Evolutionary conservation across 805 yeast genomes (phyloP).

Genomic region (Ogataea naganishii): DNA sequence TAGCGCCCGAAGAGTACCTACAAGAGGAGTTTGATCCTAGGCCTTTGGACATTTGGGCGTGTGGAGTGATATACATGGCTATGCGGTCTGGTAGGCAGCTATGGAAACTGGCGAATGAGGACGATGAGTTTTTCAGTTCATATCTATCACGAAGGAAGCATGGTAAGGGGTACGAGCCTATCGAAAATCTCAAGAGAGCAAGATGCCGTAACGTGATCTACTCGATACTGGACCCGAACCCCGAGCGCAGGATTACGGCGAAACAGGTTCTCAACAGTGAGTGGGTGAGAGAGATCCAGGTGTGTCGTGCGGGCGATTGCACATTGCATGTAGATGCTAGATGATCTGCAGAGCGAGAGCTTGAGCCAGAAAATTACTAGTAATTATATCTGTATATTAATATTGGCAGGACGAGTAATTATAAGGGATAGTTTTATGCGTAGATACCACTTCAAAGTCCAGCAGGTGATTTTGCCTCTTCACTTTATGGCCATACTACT

Average conservation of each 20-base stretch:
- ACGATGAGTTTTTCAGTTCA: slow-evolving; percentile 73
- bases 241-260: slow-evolving; percentile 79
- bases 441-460: too few relatives aligned
- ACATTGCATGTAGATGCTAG: too few relatives aligned
- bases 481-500: too few relatives aligned
- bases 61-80: slow-evolving; percentile 89
- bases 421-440: too few relatives aligned
- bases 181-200: slow-evolving; percentile 75
- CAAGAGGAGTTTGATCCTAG: slow-evolving; percentile 68
- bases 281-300: slow-evolving; percentile 87
- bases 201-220: slow-evolving; percentile 90
- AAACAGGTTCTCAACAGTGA: slow-evolving; percentile 84
- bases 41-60: slow-evolving; percentile 83
- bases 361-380: too few relatives aligned
- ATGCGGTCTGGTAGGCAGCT: slow-evolving; percentile 91
- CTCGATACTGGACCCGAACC: slow-evolving; percentile 87
- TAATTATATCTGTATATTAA: too few relatives aligned
- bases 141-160: slow-evolving; percentile 75
- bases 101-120: slow-evolving; percentile 84
- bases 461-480: too few relatives aligned
- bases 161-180: slow-evolving; percentile 84
- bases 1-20: slow-evolving; percentile 82
- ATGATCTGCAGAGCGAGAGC: too few relatives aligned
- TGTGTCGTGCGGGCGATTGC: slow-evolving; percentile 66
- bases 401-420: too few relatives aligned